A percentile compares a stretch with the other conserved stretches of the same genome.
These are phyloP conservation scores for Thymus mandschuricus DNA, from an alignment of 257 asterid genomes.

Conservation along the genomic window DNA sequence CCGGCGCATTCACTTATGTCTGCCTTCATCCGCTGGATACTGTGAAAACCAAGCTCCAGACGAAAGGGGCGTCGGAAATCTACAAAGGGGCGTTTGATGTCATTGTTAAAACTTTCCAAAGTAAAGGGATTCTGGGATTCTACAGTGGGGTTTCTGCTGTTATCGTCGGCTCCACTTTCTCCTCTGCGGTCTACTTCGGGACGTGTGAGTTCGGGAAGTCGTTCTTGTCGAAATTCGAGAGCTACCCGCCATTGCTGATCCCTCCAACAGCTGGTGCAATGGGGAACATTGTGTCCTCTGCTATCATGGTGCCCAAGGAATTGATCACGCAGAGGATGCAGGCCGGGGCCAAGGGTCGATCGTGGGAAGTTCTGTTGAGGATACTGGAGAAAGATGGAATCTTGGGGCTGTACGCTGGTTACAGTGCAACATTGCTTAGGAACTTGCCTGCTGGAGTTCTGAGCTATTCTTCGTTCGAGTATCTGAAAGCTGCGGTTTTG, in stretches of 20 bases:
- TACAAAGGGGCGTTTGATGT: slow-evolving; percentile 86
- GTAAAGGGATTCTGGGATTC: slow-evolving; percentile 77
- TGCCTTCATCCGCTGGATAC: slow-evolving; percentile 93
- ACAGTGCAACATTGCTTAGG: slow-evolving; percentile 89
- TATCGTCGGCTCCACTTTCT: slow-evolving; percentile 88
- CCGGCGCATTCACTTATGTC: slow-evolving; percentile 96
- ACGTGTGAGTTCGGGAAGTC: slow-evolving; percentile 98
- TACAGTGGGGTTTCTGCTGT: slow-evolving; percentile 95
- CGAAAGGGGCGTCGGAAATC: slow-evolving; percentile 89
- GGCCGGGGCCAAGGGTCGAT: slow-evolving; percentile 92
- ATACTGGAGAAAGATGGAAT: slow-evolving; percentile 90
- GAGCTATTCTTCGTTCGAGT: slow-evolving; percentile 95
- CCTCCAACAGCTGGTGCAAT: slow-evolving; percentile 99
- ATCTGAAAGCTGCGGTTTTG: slow-evolving; percentile 83
- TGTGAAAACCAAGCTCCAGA: slow-evolving; percentile 94
- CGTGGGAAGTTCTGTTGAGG: slow-evolving; percentile 83
- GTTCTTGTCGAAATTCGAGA: slow-evolving; percentile 56
- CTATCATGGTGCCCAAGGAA: slow-evolving; percentile 96
- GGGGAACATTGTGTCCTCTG: slow-evolving; percentile 95
- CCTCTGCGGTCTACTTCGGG: slow-evolving; percentile 97
- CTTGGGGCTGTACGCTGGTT: slow-evolving; percentile 90
- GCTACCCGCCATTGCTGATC: slow-evolving; percentile 70
- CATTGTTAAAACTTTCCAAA: slow-evolving; percentile 73
- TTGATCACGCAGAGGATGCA: slow-evolving; percentile 96
- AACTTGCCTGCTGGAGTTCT: slow-evolving; percentile 95